Evolutionary conservation across 768 basidiomycete species (phyloP).

Genomic region (Leccinum disarticulatum): DNA sequence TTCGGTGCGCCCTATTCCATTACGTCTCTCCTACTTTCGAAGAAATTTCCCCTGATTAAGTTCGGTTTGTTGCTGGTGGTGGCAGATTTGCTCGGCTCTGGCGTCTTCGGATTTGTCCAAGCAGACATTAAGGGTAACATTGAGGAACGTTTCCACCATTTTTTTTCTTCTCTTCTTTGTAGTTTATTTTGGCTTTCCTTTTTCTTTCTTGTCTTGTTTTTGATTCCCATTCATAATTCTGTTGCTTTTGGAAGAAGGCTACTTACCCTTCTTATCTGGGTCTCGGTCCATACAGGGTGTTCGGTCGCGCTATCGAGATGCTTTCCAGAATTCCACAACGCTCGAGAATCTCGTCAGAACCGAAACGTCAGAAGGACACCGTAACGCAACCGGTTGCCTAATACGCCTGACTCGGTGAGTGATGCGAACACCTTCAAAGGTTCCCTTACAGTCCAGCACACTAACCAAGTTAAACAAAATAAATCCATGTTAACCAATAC

Average conservation of each 20-base stretch:
- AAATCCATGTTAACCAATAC: background rate
- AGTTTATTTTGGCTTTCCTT: background rate
- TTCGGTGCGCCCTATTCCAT: constrained; percentile 51
- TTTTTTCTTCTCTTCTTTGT: background rate
- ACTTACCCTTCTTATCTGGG: constrained; percentile 7
- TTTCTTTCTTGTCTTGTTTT: background rate
- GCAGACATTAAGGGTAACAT: constrained; percentile 69
- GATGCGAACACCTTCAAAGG: constrained; percentile 21
- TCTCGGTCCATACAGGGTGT: constrained; percentile 51
- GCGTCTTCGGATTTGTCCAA: constrained; percentile 74
- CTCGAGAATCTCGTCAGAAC: constrained; percentile 59
- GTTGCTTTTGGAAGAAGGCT: constrained; percentile 9
- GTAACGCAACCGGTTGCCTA: constrained; percentile 58
- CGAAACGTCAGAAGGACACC: constrained; percentile 44
- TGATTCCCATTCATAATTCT: constrained; percentile 14
- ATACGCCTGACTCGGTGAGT: constrained; percentile 64
- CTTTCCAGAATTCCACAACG: constrained; percentile 46
- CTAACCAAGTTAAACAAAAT: constrained; percentile 5
- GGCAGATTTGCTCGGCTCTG: constrained; percentile 65
- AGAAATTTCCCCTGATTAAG: constrained; percentile 12
- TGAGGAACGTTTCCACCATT: constrained; percentile 40
- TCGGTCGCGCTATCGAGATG: constrained; percentile 50
- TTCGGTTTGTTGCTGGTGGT: background rate
- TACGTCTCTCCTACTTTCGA: constrained; percentile 16
- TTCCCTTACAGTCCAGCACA: background rate